Percentiles rank a stretch among this genome's conserved stretches.
These are phyloP conservation scores for Somion occarium DNA, from an alignment of 1,284 basidiomycete species.

Conservation along the genomic window DNA sequence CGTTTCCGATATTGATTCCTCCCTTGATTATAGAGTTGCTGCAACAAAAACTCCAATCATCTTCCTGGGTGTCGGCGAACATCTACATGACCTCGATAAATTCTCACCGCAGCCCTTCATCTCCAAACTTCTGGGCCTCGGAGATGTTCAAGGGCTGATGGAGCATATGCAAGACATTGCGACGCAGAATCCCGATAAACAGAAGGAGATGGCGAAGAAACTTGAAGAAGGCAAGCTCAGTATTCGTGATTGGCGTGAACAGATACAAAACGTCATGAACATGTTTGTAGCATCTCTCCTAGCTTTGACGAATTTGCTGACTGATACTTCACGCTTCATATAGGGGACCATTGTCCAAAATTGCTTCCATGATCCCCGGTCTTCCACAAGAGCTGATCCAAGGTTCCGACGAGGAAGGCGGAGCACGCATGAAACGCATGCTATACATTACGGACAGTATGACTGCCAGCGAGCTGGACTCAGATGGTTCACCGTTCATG, in stretches of 20 bases:
- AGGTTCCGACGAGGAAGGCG: constrained; percentile 90
- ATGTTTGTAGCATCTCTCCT: too few species aligned
- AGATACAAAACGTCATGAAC: constrained; percentile 96
- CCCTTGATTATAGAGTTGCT: constrained; percentile 67
- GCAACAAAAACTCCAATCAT: constrained; percentile 98
- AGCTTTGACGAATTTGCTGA: too few species aligned
- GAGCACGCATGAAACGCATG: constrained; percentile 93
- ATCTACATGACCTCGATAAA: constrained; percentile 91
- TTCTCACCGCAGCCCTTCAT: constrained; percentile 98
- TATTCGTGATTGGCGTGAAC: constrained; percentile 97
- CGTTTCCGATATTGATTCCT: constrained; percentile 10
- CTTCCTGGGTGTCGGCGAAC: constrained; percentile 97
- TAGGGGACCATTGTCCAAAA: constrained; percentile 96
- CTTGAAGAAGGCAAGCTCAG: constrained; percentile 95
- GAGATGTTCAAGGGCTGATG: constrained; percentile 95
- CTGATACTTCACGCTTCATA: constrained; percentile 5
- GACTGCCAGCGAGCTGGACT: constrained; percentile 91
- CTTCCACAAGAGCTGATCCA: constrained; percentile 87
- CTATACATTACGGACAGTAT: constrained; percentile 99
- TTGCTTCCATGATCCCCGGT: constrained; percentile 98
- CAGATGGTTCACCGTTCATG: constrained; percentile 90
- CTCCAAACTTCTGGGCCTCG: constrained; percentile 92
- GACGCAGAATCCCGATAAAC: constrained; percentile 89
- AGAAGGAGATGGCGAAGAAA: constrained; percentile 98
- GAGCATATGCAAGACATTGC: constrained; percentile 97